Evolutionary conservation across 345 rosid species (phyloP).

Genomic region (Citrus medica): DNA sequence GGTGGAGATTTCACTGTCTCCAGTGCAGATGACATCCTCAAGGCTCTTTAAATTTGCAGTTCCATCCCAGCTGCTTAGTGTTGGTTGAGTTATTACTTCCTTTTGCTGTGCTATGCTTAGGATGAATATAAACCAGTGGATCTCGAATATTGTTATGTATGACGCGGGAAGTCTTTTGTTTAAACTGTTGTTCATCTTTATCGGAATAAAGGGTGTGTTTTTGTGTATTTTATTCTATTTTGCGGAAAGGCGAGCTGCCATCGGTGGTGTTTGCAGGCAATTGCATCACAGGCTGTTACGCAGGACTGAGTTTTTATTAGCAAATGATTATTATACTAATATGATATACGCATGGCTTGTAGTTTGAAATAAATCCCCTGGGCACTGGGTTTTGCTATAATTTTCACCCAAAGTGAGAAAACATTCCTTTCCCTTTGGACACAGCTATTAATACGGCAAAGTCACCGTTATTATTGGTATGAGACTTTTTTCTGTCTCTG

Average conservation of each 20-base stretch:
- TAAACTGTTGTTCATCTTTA: neutral
- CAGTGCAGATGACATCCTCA: constrained; percentile 79
- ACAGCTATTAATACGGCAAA: too few species aligned
- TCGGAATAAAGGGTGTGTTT: neutral
- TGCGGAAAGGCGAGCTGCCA: neutral
- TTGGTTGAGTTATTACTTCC: neutral
- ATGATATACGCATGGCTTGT: too few species aligned
- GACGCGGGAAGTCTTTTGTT: neutral
- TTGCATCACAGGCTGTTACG: too few species aligned
- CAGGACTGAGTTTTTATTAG: too few species aligned
- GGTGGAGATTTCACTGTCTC: constrained; percentile 93
- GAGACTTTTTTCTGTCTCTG: too few species aligned
- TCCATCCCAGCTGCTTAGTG: neutral
- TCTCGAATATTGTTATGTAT: neutral
- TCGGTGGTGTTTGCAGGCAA: too few species aligned
- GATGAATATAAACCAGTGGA: neutral
- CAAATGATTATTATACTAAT: too few species aligned
- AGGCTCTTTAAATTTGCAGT: constrained; percentile 45
- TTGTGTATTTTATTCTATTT: neutral
- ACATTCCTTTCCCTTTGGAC: too few species aligned
- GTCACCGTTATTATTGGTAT: too few species aligned
- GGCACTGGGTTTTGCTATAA: too few species aligned
- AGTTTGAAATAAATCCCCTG: too few species aligned
- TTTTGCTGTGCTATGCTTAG: neutral
- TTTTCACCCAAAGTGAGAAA: too few species aligned